Base-by-base conservation (phyloP, 176 grass and related monocot genomes). In the Phoenix roebelenii region DNA sequence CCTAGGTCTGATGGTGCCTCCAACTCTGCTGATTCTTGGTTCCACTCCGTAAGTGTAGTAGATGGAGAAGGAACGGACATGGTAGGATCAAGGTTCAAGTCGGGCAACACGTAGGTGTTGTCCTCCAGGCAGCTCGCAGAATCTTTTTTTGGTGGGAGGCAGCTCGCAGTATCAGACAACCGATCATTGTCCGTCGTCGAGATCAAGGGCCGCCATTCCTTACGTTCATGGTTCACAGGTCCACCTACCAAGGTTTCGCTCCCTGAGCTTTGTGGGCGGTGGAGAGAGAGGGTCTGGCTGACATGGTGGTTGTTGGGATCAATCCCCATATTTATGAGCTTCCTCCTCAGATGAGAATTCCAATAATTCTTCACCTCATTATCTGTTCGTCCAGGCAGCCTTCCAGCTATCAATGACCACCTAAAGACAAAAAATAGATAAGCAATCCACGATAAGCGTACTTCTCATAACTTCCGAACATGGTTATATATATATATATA, bases 351-450 rank as follows among this genome's bases (percentile, higher is more conserved):
- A 20, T 59, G 59, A 15, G 67, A 85, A 39, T 79, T 52, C 76
- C 82, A 85, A 22, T 85, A 60, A 5, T 52, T 71, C 66, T 74
- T 69, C 3, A 84, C 66, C 71, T 84, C 81, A 12, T 51, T 35
- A 17, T 53, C 72, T 0, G 72, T 79, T 66, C 82, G 64, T 22
- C 82, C 82, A 3, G 82, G 82, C 3, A 85, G 51, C 57, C 82
- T 79, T 18, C 82, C 76, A 22, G 82, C 82, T 24, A 85, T 76
- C 60, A 85, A 32, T 16, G 72, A 39, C 82, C 82, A 85, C 12
- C 81, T 83, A 17, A 44, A 44, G 10, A 1, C 7, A 9, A 44
- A 44, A 44, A 14, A 44, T 14, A 12, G 7, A 44, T 3, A 44
- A 44, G 35, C 10, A 44, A 44, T 12, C 29, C 29, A 32, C 9